phyloP scores from a whole-genome alignment of 2,329 filamentous ascomycete genomes.

The Hypoxylon sp. region DNA sequence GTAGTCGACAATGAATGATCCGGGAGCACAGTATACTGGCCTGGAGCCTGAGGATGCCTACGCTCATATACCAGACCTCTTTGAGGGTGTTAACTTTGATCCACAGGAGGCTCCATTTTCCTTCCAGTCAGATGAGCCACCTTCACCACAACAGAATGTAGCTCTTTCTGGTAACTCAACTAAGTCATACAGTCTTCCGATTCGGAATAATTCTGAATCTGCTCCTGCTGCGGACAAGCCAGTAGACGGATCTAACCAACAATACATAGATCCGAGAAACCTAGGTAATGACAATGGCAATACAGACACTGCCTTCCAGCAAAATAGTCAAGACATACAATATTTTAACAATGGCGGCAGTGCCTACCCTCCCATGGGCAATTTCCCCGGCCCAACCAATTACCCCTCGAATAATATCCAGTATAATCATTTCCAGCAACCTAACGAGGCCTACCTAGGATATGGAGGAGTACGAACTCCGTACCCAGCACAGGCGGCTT shows the following conservation, averaged over 20 bases:
- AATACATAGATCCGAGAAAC: constrained; percentile 24
- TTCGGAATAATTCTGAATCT: not conserved
- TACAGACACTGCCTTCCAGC: not conserved
- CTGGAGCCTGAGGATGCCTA: constrained; percentile 14
- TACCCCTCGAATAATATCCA: not conserved
- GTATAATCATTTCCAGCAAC: not conserved
- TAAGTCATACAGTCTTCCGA: not conserved
- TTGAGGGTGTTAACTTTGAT: constrained; percentile 22
- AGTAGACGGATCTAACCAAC: not conserved
- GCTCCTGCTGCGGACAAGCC: not conserved
- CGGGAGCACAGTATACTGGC: constrained; percentile 5
- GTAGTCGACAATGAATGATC: constrained; percentile 10
- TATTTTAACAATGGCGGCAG: constrained; percentile 5
- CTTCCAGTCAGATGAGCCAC: not conserved
- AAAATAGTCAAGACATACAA: constrained; percentile 5
- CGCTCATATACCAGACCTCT: not conserved
- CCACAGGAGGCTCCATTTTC: not conserved
- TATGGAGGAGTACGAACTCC: not conserved
- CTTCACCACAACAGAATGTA: not conserved
- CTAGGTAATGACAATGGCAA: constrained; percentile 9
- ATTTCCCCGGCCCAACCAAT: not conserved
- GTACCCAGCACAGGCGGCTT: not conserved
- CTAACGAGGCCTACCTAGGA: constrained; percentile 4
- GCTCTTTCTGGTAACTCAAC: not conserved
- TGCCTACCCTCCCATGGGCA: constrained; percentile 1